These are phyloP conservation scores for Pelargonium cotyledonis DNA, from an alignment of 441 rosid genomes.

Conservation along the genomic window DNA sequence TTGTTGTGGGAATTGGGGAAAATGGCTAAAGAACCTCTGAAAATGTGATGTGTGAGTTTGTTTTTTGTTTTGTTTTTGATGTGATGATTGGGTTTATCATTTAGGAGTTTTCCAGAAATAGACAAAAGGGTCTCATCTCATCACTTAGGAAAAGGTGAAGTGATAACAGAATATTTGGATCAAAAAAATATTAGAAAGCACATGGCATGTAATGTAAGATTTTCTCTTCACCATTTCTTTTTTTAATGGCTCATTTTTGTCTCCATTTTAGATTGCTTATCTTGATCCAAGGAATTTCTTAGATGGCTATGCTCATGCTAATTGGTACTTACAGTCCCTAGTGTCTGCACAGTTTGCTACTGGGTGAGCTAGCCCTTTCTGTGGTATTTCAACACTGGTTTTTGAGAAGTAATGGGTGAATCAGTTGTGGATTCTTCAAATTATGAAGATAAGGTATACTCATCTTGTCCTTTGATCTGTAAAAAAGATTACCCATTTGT, in stretches of 20 bases:
- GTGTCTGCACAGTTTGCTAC: slow-evolving; percentile 10
- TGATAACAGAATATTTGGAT: slow-evolving; percentile 13
- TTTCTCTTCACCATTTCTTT: slow-evolving; percentile 19
- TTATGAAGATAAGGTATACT: slow-evolving; percentile 49
- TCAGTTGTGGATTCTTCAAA: slow-evolving; percentile 40
- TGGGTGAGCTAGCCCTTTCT: slow-evolving; percentile 23
- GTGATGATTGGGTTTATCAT: slow-evolving; percentile 32
- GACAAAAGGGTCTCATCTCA: slow-evolving; percentile 22
- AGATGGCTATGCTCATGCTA: slow-evolving; percentile 20
- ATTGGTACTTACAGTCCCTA: slow-evolving; percentile 10
- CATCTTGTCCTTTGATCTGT: slow-evolving; percentile 32
- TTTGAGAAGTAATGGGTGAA: slow-evolving; percentile 44
- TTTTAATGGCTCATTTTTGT: slow-evolving; percentile 30
- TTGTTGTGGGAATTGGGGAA: slow-evolving; percentile 22
- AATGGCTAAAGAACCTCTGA: slow-evolving; percentile 14
- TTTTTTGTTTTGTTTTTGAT: slow-evolving; percentile 11
- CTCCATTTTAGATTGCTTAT: slow-evolving; percentile 23
- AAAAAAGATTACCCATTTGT: slow-evolving; percentile 17
- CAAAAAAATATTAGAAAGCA: slow-evolving; percentile 18
- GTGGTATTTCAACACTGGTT: slow-evolving; percentile 22
- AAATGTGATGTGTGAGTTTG: slow-evolving; percentile 26
- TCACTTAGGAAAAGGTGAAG: slow-evolving; percentile 16
- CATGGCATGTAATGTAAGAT: slow-evolving; percentile 20
- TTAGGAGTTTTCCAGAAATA: slow-evolving; percentile 37
- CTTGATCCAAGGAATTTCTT: slow-evolving; percentile 21